phyloP scores from a whole-genome alignment of 768 basidiomycete species.

The Boletus huronensis region DNA sequence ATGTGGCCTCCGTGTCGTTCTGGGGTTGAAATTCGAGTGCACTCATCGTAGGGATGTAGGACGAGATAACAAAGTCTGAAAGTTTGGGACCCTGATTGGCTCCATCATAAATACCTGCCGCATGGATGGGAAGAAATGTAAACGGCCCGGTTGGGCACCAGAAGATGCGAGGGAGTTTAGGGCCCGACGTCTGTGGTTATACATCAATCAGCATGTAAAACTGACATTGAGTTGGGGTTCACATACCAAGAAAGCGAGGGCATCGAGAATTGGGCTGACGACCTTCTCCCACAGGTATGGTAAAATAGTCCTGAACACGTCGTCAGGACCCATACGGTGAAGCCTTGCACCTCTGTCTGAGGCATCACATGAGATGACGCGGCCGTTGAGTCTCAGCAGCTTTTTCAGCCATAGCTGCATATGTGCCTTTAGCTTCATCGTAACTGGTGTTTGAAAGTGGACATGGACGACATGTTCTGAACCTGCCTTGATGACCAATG shows the following conservation, averaged over 20 bases:
- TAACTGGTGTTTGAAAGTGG: not conserved
- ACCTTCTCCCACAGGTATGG: not conserved
- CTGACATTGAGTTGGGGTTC: not conserved
- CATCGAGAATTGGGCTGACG: not conserved
- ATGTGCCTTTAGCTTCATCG: not conserved
- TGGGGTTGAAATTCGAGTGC: constrained; percentile 8
- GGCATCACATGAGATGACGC: not conserved
- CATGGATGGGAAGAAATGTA: not conserved
- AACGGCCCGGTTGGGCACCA: not conserved
- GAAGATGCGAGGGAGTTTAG: not conserved
- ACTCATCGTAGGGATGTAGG: constrained; percentile 29
- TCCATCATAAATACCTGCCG: not conserved
- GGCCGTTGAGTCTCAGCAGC: not conserved
- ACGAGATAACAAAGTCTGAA: constrained; percentile 4
- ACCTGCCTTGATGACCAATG: not conserved
- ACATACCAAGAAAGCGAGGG: not conserved
- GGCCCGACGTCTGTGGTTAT: not conserved
- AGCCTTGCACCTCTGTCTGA: not conserved
- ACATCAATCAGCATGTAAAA: too few species aligned
- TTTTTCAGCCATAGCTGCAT: not conserved
- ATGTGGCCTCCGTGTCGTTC: not conserved
- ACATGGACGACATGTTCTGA: not conserved
- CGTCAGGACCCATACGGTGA: not conserved
- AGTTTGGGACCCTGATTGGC: not conserved
- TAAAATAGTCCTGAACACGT: not conserved